phyloP scores from a whole-genome alignment of 2,329 filamentous ascomycete species.

The Aspergillus sergii region DNA sequence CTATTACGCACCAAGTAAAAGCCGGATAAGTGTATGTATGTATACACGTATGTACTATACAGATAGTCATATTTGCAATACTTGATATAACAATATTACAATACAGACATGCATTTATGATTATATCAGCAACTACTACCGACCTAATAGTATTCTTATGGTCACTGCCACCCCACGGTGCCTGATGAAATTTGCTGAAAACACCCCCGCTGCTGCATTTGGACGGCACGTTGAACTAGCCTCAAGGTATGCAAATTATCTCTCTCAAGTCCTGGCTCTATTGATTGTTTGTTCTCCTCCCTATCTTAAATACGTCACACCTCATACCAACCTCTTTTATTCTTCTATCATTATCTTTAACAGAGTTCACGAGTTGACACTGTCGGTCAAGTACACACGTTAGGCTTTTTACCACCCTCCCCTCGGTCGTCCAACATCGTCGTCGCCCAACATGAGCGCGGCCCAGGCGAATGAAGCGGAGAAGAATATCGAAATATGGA shows the following conservation, averaged over 20 bases:
- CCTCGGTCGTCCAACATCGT: conserved; percentile 28
- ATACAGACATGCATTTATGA: conserved; percentile 5
- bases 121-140: conserved; percentile 32
- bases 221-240: conserved; percentile 26
- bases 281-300: background rate
- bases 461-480: conserved; percentile 84
- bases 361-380: background rate
- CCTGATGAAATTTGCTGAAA: conserved; percentile 39
- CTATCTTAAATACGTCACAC: background rate
- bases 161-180: conserved; percentile 34
- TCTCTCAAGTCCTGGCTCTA: background rate
- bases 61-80: too few relatives aligned
- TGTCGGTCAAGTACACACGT: conserved; percentile 16
- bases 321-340: background rate
- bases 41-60: too few relatives aligned
- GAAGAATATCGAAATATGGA: conserved; percentile 88
- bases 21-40: too few relatives aligned
- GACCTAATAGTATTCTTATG: conserved; percentile 8
- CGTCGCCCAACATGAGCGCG: conserved; percentile 75
- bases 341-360: background rate
- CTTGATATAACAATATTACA: too few relatives aligned
- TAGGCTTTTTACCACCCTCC: conserved; percentile 16
- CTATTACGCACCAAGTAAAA: background rate
- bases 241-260: conserved; percentile 23
- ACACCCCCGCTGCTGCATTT: conserved; percentile 30